Percentiles rank a stretch among this genome's conserved stretches.
Conservation (phyloP, 1,139 yeast species). For the Lodderomyces oxycetoniae region DNA sequence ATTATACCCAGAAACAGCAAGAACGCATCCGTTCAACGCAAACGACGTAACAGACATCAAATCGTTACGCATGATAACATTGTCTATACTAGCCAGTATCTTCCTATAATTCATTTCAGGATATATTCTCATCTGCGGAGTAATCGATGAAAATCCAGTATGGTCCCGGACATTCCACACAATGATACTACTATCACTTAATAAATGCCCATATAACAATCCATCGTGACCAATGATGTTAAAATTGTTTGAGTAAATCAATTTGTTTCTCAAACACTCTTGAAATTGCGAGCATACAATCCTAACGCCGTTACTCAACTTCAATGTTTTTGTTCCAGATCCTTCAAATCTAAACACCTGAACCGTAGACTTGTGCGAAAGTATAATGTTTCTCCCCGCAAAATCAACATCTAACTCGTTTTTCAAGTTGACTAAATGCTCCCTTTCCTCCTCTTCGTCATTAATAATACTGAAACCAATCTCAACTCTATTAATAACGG, state of each 20-base stretch:
- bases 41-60: constrained; percentile 22
- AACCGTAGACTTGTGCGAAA: constrained; percentile 24
- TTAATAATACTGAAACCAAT: constrained; percentile 11
- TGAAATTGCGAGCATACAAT: constrained; percentile 22
- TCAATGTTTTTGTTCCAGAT: constrained; percentile 9
- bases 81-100: constrained; percentile 15
- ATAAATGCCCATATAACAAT: constrained; percentile 31
- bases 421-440: constrained; percentile 6
- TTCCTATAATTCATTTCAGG: constrained; percentile 19
- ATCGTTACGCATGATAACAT: constrained; percentile 7
- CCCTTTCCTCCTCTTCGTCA: constrained; percentile 2
- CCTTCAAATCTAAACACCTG: constrained; percentile 23
- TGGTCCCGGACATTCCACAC: constrained; percentile 40
- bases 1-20: constrained; percentile 58
- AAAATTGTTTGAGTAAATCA: constrained; percentile 12
- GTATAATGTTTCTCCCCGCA: constrained; percentile 41
- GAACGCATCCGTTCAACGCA: constrained; percentile 40
- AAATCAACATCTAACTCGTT: constrained; percentile 45
- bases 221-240: constrained; percentile 36
- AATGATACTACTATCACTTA: constrained; percentile 32
- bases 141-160: constrained; percentile 12
- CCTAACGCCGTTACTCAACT: constrained; percentile 15
- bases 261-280: constrained; percentile 8
- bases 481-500: constrained; percentile 9
- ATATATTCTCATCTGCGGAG: constrained; percentile 18